Conservation (phyloP, 2,329 filamentous ascomycete genomes). For the Dothidotthia symphoricarpi region DNA sequence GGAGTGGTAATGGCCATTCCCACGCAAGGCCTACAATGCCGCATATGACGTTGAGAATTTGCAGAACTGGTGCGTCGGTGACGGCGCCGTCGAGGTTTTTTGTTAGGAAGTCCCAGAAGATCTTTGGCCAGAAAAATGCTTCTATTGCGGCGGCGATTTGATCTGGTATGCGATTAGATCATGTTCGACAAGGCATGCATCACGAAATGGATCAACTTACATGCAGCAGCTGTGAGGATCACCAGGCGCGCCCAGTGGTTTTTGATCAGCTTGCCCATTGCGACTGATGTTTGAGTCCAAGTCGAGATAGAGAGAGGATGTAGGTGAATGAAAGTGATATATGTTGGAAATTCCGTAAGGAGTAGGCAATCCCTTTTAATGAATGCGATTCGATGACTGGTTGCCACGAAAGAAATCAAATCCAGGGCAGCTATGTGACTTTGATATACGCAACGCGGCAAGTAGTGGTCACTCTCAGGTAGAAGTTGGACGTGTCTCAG, state of each 20-base stretch:
- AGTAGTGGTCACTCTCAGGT: slow-evolving; percentile 6
- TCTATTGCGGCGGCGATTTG: slow-evolving; percentile 81
- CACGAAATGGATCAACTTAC: slow-evolving; percentile 49
- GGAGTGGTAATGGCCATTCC: slow-evolving; percentile 79
- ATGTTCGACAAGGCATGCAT: background rate
- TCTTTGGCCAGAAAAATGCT: slow-evolving; percentile 96
- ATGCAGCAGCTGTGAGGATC: slow-evolving; percentile 76
- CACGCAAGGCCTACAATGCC: slow-evolving; percentile 76
- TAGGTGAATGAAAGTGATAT: too few relatives aligned
- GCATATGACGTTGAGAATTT: slow-evolving; percentile 84
- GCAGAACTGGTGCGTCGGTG: slow-evolving; percentile 81
- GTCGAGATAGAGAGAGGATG: too few relatives aligned
- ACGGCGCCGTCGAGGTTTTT: slow-evolving; percentile 84
- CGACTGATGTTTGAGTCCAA: slow-evolving; percentile 1
- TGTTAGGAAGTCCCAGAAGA: slow-evolving; percentile 96
- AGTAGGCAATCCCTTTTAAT: slow-evolving; percentile 14
- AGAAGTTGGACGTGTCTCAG: slow-evolving; percentile 33
- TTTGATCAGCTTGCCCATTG: slow-evolving; percentile 97
- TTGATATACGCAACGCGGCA: slow-evolving; percentile 5
- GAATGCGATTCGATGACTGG: slow-evolving; percentile 12
- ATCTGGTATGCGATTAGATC: slow-evolving; percentile 53
- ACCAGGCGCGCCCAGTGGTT: slow-evolving; percentile 98
- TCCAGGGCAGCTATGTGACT: too few relatives aligned
- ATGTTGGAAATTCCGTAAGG: background rate
- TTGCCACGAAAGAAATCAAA: too few relatives aligned